phyloP scores from a whole-genome alignment of 768 basidiomycete species.

The Termitomyces sp. region DNA sequence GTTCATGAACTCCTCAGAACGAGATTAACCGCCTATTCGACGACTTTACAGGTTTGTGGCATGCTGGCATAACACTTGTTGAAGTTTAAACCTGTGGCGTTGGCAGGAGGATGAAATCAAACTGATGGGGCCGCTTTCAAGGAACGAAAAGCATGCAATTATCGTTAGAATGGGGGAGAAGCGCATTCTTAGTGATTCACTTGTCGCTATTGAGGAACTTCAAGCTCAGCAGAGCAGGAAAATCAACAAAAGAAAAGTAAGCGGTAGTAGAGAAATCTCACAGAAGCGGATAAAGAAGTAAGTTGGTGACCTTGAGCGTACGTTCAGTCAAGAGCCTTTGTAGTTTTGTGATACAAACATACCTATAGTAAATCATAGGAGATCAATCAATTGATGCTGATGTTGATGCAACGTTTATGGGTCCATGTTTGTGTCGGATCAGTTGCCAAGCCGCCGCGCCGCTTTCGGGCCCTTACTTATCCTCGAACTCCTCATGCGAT shows the following conservation, averaged over 20 bases:
- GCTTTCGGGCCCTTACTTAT: neutral
- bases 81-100: neutral
- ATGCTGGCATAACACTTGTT: neutral
- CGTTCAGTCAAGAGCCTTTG: neutral
- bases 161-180: constrained; percentile 81
- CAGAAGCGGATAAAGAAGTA: constrained; percentile 10
- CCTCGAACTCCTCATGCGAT: constrained; percentile 4
- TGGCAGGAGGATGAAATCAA: constrained; percentile 45
- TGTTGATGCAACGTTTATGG: neutral
- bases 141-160: constrained; percentile 55
- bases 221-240: constrained; percentile 1
- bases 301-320: neutral
- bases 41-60: constrained; percentile 49
- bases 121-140: constrained; percentile 30
- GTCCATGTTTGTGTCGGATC: too few species aligned
- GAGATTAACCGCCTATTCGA: constrained; percentile 52
- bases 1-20: constrained; percentile 40
- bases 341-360: neutral
- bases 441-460: too few species aligned
- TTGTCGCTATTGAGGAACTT: constrained; percentile 16
- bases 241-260: constrained; percentile 11
- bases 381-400: neutral
- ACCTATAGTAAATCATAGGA: neutral
- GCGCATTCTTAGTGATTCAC: constrained; percentile 41
- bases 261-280: neutral